phyloP scores from a whole-genome alignment of 768 basidiomycete genomes.

The Agrocybe praecox region DNA sequence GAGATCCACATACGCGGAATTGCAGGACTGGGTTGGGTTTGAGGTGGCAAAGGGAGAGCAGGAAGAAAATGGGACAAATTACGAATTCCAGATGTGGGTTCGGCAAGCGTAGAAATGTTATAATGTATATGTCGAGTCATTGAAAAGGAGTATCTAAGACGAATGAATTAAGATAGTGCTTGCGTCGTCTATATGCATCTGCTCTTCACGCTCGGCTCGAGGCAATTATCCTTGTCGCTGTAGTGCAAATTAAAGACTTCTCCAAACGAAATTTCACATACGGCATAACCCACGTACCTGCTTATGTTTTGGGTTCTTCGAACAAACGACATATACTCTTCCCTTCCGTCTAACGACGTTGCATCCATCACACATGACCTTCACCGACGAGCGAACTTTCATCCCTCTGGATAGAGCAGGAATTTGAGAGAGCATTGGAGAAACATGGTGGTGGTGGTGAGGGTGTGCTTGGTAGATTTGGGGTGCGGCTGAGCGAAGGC shows the following conservation, averaged over 20 bases:
- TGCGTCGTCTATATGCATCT: neutral
- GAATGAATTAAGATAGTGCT: conserved; percentile 4
- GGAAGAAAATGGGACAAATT: conserved; percentile 81
- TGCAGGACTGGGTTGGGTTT: conserved; percentile 80
- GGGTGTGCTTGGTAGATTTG: conserved; percentile 24
- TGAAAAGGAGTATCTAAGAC: neutral
- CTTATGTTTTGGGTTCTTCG: conserved; percentile 95
- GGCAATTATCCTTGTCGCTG: conserved; percentile 67
- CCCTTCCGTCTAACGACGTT: conserved; percentile 87
- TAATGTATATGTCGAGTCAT: neutral
- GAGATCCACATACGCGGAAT: conserved; percentile 58
- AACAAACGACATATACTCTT: conserved; percentile 89
- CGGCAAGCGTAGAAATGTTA: conserved; percentile 29
- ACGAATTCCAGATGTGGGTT: conserved; percentile 97
- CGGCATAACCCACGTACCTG: conserved; percentile 68
- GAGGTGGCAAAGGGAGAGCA: conserved; percentile 75
- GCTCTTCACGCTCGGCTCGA: neutral
- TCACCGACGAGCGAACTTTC: conserved; percentile 96
- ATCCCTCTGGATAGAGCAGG: conserved; percentile 70
- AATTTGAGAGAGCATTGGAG: conserved; percentile 21
- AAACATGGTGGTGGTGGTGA: conserved; percentile 33
- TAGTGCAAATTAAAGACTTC: conserved; percentile 9
- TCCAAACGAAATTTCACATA: neutral
- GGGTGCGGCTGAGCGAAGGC: conserved; percentile 40
- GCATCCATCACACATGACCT: conserved; percentile 94